A percentile compares a stretch with the other conserved stretches of the same genome.
Evolutionary conservation across 1,284 basidiomycete species (phyloP).

Genomic region (Ceratobasidium papillatum): DNA sequence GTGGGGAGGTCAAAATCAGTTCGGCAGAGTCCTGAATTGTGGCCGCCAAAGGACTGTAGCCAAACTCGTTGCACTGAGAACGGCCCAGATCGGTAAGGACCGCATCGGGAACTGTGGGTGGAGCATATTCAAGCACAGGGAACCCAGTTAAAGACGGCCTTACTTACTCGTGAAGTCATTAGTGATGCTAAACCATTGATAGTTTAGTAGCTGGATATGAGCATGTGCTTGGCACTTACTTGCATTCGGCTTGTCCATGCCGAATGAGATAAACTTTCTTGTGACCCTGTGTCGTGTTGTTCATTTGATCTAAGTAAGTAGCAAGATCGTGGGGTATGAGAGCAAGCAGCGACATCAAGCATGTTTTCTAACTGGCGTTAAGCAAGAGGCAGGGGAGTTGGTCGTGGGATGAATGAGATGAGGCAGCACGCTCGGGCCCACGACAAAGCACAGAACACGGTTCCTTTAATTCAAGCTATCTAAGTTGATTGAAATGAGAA

Average conservation of each 20-base stretch:
- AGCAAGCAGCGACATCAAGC: neutral
- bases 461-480: too few species aligned
- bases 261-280: slow-evolving; percentile 33
- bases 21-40: slow-evolving; percentile 24
- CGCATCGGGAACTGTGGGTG: slow-evolving; percentile 25
- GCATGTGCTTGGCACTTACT: neutral
- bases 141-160: neutral
- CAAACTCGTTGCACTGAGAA: slow-evolving; percentile 20
- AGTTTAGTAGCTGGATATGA: neutral
- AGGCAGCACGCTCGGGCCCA: neutral
- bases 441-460: too few species aligned
- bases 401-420: slow-evolving; percentile 18
- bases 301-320: neutral
- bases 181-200: neutral
- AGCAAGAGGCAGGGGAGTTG: neutral
- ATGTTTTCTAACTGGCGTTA: neutral
- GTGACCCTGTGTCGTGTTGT: neutral
- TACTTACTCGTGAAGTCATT: slow-evolving; percentile 6
- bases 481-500: too few species aligned
- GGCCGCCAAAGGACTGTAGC: neutral
- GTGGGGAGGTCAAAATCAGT: slow-evolving; percentile 24
- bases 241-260: slow-evolving; percentile 39
- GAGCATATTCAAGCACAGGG: neutral
- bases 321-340: neutral
- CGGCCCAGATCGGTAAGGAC: slow-evolving; percentile 27